Evolutionary conservation across 2,329 filamentous ascomycete species (phyloP).

Genomic region (Fusarium sublunatum): DNA sequence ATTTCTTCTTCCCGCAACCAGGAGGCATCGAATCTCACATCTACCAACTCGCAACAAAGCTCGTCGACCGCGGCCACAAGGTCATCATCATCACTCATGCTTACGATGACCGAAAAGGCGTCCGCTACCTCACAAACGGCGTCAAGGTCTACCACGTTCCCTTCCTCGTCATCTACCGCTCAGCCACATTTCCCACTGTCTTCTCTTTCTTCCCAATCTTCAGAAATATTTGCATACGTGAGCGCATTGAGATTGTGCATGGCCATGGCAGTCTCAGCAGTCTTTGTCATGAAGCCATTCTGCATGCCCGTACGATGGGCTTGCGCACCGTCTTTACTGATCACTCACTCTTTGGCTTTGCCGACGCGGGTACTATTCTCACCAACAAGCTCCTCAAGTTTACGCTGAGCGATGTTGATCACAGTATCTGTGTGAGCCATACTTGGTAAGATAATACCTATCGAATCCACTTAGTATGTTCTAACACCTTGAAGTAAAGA

Average conservation of each 20-base stretch:
- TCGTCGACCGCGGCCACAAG: constrained; percentile 97
- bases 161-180: constrained; percentile 94
- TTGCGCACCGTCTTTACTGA: constrained; percentile 96
- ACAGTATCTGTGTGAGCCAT: constrained; percentile 98
- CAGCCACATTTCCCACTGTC: constrained; percentile 92
- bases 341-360: constrained; percentile 96
- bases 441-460: constrained; percentile 75
- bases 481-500: constrained; percentile 76
- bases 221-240: constrained; percentile 92
- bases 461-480: not conserved
- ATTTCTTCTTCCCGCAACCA: constrained; percentile 99
- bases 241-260: constrained; percentile 96
- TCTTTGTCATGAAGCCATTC: constrained; percentile 91
- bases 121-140: constrained; percentile 96
- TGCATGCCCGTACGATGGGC: constrained; percentile 97
- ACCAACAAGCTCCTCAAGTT: constrained; percentile 99
- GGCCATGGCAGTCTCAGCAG: constrained; percentile 95
- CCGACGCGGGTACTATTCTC: constrained; percentile 93
- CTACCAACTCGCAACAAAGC: constrained; percentile 95
- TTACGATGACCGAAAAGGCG: constrained; percentile 88
- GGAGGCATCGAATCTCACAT: constrained; percentile 98
- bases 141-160: constrained; percentile 98
- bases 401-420: constrained; percentile 93
- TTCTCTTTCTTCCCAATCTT: constrained; percentile 99
- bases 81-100: constrained; percentile 98